A percentile compares a stretch with the other conserved stretches of the same genome.
Evolutionary conservation across 495 filamentous ascomycete genomes (phyloP).

Genomic region (Amniculicola lignicola): DNA sequence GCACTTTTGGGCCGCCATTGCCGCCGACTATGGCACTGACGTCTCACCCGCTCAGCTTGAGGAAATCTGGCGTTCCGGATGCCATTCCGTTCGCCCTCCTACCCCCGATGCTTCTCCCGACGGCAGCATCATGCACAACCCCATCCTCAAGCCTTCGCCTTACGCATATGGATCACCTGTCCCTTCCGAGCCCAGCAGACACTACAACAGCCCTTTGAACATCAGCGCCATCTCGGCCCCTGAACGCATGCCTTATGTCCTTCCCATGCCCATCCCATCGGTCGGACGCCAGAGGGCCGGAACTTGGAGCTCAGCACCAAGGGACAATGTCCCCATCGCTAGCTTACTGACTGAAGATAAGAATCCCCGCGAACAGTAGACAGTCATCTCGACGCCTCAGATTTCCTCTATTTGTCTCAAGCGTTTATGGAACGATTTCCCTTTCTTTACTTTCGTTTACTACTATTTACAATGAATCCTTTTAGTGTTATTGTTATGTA

Average conservation of each 20-base stretch:
- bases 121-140: conserved; percentile 26
- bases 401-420: neutral
- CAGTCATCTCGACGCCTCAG: too few species aligned
- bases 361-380: conserved; percentile 27
- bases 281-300: conserved; percentile 10
- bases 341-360: conserved; percentile 31
- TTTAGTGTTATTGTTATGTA: too few species aligned
- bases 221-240: conserved; percentile 35
- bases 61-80: conserved; percentile 57
- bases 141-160: conserved; percentile 33
- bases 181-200: conserved; percentile 21
- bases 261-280: conserved; percentile 33
- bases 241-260: conserved; percentile 32
- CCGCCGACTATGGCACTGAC: conserved; percentile 63
- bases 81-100: conserved; percentile 29
- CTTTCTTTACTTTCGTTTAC: conserved; percentile 27
- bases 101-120: conserved; percentile 38
- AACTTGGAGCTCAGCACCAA: conserved; percentile 28
- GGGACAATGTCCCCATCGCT: conserved; percentile 31
- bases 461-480: too few species aligned
- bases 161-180: conserved; percentile 26
- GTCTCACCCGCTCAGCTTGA: conserved; percentile 63
- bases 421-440: conserved; percentile 1
- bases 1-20: conserved; percentile 70
- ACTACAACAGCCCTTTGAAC: conserved; percentile 29